These are phyloP conservation scores for Aspergillus bombycis DNA, from an alignment of 2,329 filamentous ascomycete genomes.

Conservation along the genomic window DNA sequence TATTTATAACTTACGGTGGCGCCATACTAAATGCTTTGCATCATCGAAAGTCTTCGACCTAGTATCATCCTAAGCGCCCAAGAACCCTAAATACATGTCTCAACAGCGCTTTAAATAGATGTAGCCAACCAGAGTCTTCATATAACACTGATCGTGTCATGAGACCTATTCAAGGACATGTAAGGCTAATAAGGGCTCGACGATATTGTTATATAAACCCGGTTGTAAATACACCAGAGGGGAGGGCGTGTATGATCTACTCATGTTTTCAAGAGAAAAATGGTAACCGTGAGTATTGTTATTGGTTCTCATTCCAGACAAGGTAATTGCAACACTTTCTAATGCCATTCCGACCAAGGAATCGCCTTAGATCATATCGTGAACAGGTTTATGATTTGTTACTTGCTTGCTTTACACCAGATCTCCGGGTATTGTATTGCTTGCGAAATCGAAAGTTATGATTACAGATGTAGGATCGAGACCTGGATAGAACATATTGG, in stretches of 20 bases:
- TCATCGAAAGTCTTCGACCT: background rate
- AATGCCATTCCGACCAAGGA: background rate
- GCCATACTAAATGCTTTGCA: background rate
- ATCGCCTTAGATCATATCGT: background rate
- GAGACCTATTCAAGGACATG: background rate
- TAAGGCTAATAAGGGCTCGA: background rate
- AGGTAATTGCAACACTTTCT: background rate
- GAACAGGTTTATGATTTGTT: background rate
- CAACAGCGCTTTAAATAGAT: background rate
- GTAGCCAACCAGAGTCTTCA: background rate
- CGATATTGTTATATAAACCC: background rate
- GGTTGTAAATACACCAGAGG: background rate
- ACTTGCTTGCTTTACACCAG: background rate
- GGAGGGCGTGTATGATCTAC: background rate
- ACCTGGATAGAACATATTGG: background rate
- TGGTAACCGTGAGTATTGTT: background rate
- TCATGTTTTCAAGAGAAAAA: background rate
- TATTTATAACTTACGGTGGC: background rate
- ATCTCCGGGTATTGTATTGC: background rate
- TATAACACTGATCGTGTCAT: background rate
- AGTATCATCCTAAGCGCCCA: background rate
- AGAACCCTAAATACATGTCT: background rate
- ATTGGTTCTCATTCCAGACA: background rate
- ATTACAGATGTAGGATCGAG: background rate
- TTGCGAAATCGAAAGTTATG: background rate